phyloP scores from a whole-genome alignment of 805 yeast genomes.

The Torulaspora microellipsoides region DNA sequence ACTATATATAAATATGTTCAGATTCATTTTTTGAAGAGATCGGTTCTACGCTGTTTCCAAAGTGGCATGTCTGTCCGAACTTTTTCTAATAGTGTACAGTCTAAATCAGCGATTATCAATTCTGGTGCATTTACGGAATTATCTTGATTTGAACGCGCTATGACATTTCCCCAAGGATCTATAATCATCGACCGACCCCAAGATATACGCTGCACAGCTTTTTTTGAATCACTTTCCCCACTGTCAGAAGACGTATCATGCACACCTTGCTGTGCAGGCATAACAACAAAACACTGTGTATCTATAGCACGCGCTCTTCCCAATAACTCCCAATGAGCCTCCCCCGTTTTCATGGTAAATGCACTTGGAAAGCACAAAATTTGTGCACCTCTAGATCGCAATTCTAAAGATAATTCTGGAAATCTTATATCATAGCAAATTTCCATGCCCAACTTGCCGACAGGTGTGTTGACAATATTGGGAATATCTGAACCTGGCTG shows the following conservation, averaged over 20 bases:
- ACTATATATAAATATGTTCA: no score
- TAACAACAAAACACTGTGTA: conserved; percentile 76
- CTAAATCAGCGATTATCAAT: conserved; percentile 65
- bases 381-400: conserved; percentile 68
- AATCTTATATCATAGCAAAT: conserved; percentile 87
- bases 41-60: conserved; percentile 61
- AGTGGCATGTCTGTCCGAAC: conserved; percentile 73
- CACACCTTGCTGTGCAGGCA: conserved; percentile 84
- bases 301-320: conserved; percentile 86
- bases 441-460: conserved; percentile 62
- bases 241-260: conserved; percentile 53
- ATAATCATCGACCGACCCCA: conserved; percentile 84
- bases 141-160: conserved; percentile 51
- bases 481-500: conserved; percentile 64
- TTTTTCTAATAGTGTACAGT: conserved; percentile 43
- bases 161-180: conserved; percentile 86
- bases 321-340: conserved; percentile 80
- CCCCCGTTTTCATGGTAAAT: conserved; percentile 87
- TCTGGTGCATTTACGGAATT: conserved; percentile 39
- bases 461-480: conserved; percentile 53
- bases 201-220: conserved; percentile 49
- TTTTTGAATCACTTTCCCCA: conserved; percentile 10
- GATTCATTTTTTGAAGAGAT: no score
- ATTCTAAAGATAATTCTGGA: conserved; percentile 68
- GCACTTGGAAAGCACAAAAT: conserved; percentile 85